A percentile compares a stretch with the other conserved stretches of the same genome.
Conservation (phyloP, 2,329 filamentous ascomycete species). For the Neonectria neomacrospora region DNA sequence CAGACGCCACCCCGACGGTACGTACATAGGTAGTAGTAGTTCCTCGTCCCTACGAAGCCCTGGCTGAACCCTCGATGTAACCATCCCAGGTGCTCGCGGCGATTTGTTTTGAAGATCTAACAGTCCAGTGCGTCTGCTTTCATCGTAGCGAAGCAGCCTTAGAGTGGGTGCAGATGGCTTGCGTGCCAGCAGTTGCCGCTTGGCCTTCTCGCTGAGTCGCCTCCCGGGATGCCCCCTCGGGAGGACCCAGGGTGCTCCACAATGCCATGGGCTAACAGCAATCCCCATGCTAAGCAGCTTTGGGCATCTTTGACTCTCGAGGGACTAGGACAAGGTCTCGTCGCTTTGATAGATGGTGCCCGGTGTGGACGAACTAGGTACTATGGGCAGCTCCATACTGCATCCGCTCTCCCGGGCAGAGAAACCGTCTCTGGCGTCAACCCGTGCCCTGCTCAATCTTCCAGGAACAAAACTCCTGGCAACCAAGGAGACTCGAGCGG, state of each 20-base stretch:
- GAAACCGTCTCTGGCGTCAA: constrained; percentile 36
- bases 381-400: constrained; percentile 26
- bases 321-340: constrained; percentile 30
- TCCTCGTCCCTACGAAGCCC: constrained; percentile 36
- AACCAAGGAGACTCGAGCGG: constrained; percentile 35
- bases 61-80: constrained; percentile 42
- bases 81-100: constrained; percentile 41
- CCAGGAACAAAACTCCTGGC: constrained; percentile 37
- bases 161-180: constrained; percentile 35
- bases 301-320: constrained; percentile 9
- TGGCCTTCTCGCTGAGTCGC: constrained; percentile 27
- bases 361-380: constrained; percentile 34
- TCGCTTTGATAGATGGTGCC: constrained; percentile 28
- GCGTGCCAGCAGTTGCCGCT: constrained; percentile 31
- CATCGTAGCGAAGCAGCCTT: constrained; percentile 36
- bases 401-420: constrained; percentile 26
- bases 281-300: constrained; percentile 19
- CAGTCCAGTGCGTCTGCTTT: constrained; percentile 40
- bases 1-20: constrained; percentile 41
- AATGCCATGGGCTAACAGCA: constrained; percentile 19
- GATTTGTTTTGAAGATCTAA: constrained; percentile 45
- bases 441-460: constrained; percentile 21
- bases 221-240: constrained; percentile 27
- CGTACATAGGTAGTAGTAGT: too few relatives aligned
- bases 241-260: constrained; percentile 20